A percentile compares a stretch with the other conserved stretches of the same genome.
Evolutionary conservation across 2,329 filamentous ascomycete genomes (phyloP).

Genomic region (Cryphonectria japonica): DNA sequence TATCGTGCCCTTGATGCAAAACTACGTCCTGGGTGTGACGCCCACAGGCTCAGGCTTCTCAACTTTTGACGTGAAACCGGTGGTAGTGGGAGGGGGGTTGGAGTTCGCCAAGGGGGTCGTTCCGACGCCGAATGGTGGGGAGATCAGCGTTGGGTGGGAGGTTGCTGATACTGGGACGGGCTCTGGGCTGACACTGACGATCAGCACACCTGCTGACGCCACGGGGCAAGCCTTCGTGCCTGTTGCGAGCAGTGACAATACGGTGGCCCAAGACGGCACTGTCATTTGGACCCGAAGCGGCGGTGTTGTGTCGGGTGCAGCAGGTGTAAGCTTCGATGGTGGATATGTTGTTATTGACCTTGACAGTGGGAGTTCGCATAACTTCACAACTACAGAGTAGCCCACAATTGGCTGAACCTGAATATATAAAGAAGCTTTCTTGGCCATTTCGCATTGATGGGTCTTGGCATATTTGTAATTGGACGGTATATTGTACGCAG

Average conservation of each 20-base stretch:
- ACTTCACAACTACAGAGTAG: conserved; percentile 5
- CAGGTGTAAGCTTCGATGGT: conserved; percentile 3
- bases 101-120: conserved; percentile 50
- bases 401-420: background rate
- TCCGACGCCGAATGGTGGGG: conserved; percentile 44
- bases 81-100: conserved; percentile 39
- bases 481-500: no score
- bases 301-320: background rate
- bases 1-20: conserved; percentile 50
- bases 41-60: conserved; percentile 49
- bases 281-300: conserved; percentile 28
- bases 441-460: no score
- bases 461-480: no score
- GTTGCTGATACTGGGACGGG: conserved; percentile 12
- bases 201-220: conserved; percentile 39
- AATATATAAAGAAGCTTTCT: no score
- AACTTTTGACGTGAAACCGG: conserved; percentile 46
- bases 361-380: conserved; percentile 1
- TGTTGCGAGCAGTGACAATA: conserved; percentile 23
- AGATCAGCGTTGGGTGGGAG: conserved; percentile 46
- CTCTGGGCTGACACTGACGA: conserved; percentile 36
- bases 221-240: conserved; percentile 37
- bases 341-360: conserved; percentile 15
- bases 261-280: conserved; percentile 31
- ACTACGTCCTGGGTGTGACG: conserved; percentile 51